Evolutionary conservation across 116 monocot species (phyloP), one percentile per base, ranked within the genome.

Genomic region (Dioscorea cayenensis): DNA sequence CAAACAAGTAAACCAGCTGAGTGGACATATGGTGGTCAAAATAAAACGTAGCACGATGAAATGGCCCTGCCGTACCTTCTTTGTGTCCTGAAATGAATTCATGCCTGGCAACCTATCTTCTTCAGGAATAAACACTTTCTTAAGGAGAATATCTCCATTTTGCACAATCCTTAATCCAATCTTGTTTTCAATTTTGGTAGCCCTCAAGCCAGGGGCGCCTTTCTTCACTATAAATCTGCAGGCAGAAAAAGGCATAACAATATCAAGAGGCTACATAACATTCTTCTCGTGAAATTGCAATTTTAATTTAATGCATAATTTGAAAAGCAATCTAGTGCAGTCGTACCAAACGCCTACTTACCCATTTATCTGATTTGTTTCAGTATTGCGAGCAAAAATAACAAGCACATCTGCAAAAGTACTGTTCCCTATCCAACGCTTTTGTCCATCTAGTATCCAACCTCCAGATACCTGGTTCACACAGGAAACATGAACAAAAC

Each of bases 161-260:
- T 99, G 99, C 66, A 99, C 94, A 67, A 93, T 99, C 73, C 99
- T 86, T 20, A 99, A 78, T 60, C 91, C 99, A 80, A 99, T 94
- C 78, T 99, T 99, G 68, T 99, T 99, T 63, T 99, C 94, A 60
- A 99, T 94, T 82, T 99, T 99, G 51, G 99, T 76, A 59, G 77
- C 85, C 63, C 66, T 85, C 73, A 99, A 74, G 28, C 99, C 94
- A 77, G 91, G 83, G 21, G 85, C 66, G 43, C 89, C 99, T 78
- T 99, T 99, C 79, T 89, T 94, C 67, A 99, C 82, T 72, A 99
- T 89, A 82, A 82, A 95, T 69, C 95, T 95, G 83, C 27, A 72
- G 70, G 28, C 14, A 69, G 32, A 32, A 25, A 61, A 52, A 74
- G 32, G 14, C 13, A 55, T 16, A 58, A 25, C 65, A 25, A 28